Evolutionary conservation across 331 rosid genomes (phyloP), one percentile per base, ranked within the genome.

Genomic region (Rhamnella rubrinervis): DNA sequence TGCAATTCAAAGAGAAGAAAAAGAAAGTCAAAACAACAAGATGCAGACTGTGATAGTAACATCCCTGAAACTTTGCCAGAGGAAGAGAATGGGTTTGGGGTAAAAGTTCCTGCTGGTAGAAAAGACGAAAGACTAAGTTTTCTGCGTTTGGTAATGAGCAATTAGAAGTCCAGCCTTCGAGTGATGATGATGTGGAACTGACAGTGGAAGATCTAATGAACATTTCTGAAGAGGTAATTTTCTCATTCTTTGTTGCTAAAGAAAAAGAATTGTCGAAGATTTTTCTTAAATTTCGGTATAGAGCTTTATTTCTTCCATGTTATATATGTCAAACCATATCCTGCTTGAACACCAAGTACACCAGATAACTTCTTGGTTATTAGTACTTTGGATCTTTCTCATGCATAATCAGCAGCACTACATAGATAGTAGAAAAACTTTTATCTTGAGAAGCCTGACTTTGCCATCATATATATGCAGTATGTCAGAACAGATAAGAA

Each of bases 171-270:
- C 78, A 73, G 76, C 72, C 71, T 64, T 63, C 31, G 8, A 76
- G 65, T 70, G 87, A 78, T 51, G 82, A 81, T 67, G 88, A 81
- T 15, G 55, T 79, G 25, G 97, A 84, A 49, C 83, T 93, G 61
- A 86, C 96, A 1, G 77, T 85, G 59, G 89, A 85, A 39, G 98
- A 93, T 81, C 73, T 88, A 55, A 71, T 90, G 83, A 75, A 69
- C 67, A 88, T 83, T 59, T 92, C 98, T 15, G 73, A 85, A 67
- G 86, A 90, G 96, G 98, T 86, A 55, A 71, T 70, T 64, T 72
- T 38, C 37, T 73, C 53, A 72, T 65, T 70, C 68, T 57, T 38
- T 61, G 7, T 16, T 58, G 40, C 47, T 28, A 28, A 31, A 61
- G 40, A 70, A 65, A 56, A 51, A 50, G 9, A 11, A 6, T 40